phyloP scores from a whole-genome alignment of 495 filamentous ascomycete species.

The Hypomontagnella submonticulosa region DNA sequence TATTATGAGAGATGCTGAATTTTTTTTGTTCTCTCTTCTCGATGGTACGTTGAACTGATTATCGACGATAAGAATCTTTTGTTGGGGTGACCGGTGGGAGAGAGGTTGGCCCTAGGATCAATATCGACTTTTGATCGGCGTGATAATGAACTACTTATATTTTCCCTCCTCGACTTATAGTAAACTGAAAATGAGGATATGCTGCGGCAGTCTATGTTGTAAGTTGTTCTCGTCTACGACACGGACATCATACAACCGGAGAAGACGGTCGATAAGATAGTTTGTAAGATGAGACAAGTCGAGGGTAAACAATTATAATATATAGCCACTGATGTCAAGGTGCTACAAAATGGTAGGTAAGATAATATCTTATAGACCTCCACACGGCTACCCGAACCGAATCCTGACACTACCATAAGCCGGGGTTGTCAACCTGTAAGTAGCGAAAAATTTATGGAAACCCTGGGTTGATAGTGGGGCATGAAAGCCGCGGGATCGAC shows the following conservation, averaged over 20 bases:
- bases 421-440: conserved; percentile 29
- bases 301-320: conserved; percentile 24
- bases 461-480: too few species aligned
- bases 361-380: conserved; percentile 27
- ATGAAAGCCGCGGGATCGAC: conserved; percentile 1
- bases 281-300: neutral
- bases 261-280: conserved; percentile 1
- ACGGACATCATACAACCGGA: neutral
- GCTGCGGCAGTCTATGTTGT: neutral
- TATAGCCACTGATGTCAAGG: conserved; percentile 15
- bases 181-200: neutral
- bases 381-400: conserved; percentile 4
- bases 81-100: conserved; percentile 3
- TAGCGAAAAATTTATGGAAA: too few species aligned
- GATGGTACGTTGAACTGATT: conserved; percentile 7
- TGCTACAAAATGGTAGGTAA: conserved; percentile 19
- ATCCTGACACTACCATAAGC: neutral
- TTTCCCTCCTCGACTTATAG: conserved; percentile 7
- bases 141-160: conserved; percentile 11
- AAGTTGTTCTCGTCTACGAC: neutral
- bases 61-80: conserved; percentile 1
- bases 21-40: neutral
- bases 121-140: conserved; percentile 15
- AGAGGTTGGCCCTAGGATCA: conserved; percentile 4
- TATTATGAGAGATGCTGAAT: neutral